These are phyloP conservation scores for Trebouxia sp. DNA, from an alignment of 139 green algal genomes.

Conservation along the genomic window DNA sequence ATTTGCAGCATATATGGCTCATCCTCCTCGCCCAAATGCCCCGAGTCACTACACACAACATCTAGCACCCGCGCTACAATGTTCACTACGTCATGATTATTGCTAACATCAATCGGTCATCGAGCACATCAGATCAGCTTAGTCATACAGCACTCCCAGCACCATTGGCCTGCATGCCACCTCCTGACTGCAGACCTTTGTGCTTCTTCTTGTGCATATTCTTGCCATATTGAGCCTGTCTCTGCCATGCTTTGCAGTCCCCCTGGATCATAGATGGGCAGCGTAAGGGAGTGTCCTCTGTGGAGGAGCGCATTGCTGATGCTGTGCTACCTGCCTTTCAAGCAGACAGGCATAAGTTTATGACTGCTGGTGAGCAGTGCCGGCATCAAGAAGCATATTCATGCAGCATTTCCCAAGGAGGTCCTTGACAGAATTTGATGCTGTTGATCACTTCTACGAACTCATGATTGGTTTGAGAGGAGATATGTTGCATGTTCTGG, in stretches of 20 bases:
- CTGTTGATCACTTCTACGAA: no score
- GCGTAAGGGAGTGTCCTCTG: conserved; percentile 40
- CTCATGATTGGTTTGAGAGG: no score
- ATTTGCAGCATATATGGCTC: no score
- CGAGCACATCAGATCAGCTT: neutral
- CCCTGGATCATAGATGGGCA: conserved; percentile 53
- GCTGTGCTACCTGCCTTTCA: conserved; percentile 40
- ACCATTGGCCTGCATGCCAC: neutral
- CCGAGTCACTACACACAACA: no score
- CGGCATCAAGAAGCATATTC: neutral
- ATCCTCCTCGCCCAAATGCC: no score
- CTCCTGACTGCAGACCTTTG: neutral
- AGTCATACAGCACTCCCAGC: neutral
- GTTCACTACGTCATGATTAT: no score
- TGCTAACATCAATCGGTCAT: no score
- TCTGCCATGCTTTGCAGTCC: conserved; percentile 34
- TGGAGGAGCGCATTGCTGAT: conserved; percentile 49
- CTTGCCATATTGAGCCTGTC: no score
- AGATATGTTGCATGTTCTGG: no score
- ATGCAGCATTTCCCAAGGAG: neutral
- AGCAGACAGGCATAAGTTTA: conserved; percentile 45
- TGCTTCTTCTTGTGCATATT: neutral
- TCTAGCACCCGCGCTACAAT: no score
- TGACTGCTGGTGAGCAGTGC: conserved; percentile 36
- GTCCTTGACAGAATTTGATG: no score